Evolutionary conservation across 2,329 filamentous ascomycete species (phyloP), one percentile per base, ranked within the genome.

Genomic region (Reticulascus tulasneorum): DNA sequence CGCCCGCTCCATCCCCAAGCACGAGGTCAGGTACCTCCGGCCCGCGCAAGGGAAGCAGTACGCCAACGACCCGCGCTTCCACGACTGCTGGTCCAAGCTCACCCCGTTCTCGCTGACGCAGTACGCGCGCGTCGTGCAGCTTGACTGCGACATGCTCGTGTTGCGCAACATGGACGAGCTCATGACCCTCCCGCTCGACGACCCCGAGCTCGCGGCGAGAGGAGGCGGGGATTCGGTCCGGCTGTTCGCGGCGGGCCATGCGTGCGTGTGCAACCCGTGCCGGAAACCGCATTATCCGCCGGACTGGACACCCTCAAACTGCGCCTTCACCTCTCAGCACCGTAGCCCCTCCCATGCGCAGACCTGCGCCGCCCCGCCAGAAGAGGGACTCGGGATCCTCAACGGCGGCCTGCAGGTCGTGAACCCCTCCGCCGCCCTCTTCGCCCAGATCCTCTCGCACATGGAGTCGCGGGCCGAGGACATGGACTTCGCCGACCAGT

Each of bases 1-100:
- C 16, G 70, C 71, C 7, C 81, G 88, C 46, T 70, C 73, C 33
- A 90, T 94, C 47, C 69, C 79, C 19, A 75, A 76, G 40, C 79
- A 84, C 60, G 75, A 71, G 50, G 80, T 94, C 50, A 75, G 80
- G 31, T 85, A 86, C 59, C 73, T 95, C 24, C 67, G 85, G 9
- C 86, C 88, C 2, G 73, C 73, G 3, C 61, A 70, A 22, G 81
- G 79, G 42, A 65, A 63, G 45, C 81, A 86, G 63, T 94, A 80
- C 66, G 74, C 69, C 51, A 76, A 84, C 43, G 88, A 94, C 60
- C 81, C 83, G 32, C 82, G 89, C 49, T 94, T 94, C 71, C 83
- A 87, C 63, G 86, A 94, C 61, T 89, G 84, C 71, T 95, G 88
- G 87, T 86, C 75, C 60, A 95, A 94, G 64, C 76, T 95, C 19